Base-by-base conservation (phyloP, 2,329 filamentous ascomycete species). In the Aspergillus pseudoviridinutans region DNA sequence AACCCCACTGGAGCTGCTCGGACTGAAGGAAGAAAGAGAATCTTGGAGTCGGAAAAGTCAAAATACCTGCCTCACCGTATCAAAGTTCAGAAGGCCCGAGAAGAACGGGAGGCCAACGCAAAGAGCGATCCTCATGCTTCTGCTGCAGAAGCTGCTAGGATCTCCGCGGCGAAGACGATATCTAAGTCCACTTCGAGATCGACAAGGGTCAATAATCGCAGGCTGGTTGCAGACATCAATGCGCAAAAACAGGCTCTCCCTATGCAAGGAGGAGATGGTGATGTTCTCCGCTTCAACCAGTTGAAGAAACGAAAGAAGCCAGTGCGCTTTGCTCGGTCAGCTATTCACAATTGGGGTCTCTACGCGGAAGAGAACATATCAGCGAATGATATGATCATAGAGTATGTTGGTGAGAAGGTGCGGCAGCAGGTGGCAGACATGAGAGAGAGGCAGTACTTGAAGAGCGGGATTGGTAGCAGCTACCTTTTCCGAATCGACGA, bases 231-330 rank as follows among this genome's bases (percentile, higher is more conserved):
- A 55, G 94, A 97, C 69, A 88, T 99, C 66, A 96, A 96, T 71
- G 91, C 94, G 49, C 92, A 97, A 74, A 96, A 96, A 79, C 91
- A 91, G 77, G 81, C 79, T 17, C 75, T 86, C 56, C 79, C 80
- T 22, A 89, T 87, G 12, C 82, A 91, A 22, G 89, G 88, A 54
- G 82, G 82, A 17, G 92, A 96, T 64, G 91, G 92, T 55, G 93
- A 97, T 68, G 91, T 94, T 29, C 85, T 99, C 68, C 90, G 93
- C 58, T 99, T 99, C 83, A 99, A 99, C 76, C 94, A 97, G 79
- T 87, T 99, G 58, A 97, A 97, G 83, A 99, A 97, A 79, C 90
- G 94, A 60, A 99, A 97, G 86, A 99, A 99, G 81, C 92, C 93
- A 1, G 94, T 99, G 73, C 94, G 95, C 72, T 99, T 99, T 76